Evolutionary conservation across 164 flowering plant genomes (phyloP), one percentile per base, ranked within the genome.

Genomic region (Chimonanthus salicifolius): DNA sequence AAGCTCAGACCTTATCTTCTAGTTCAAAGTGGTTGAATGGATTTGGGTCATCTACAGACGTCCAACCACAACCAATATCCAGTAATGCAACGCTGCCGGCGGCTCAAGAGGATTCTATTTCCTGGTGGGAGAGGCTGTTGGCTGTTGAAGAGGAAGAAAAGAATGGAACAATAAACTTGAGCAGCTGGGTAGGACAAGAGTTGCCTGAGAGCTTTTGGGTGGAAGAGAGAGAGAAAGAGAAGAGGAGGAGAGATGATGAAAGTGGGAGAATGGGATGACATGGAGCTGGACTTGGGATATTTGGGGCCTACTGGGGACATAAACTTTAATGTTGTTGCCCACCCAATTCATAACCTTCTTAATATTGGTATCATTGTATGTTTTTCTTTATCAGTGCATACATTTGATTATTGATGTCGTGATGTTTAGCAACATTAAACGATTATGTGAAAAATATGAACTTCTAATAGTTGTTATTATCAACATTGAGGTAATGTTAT

Each of bases 1-100:
- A 68, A 18, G 65, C 79, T 45, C 51, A 44, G 49, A 44, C 69
- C 69, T 72, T 72, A 46, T 68, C 75, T 47, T 21, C 20, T 7
- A 69, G 68, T 47, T 72, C 71, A 45, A 49, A 7, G 20, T 65
- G 69, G 69, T 50, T 51, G 45, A 47, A 20, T 2, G 58, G 58
- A 3, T 10, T 10, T 7, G 20, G 67, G 20, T 7, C 45, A 2
- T 47, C 51, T 11, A 43, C 49, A n/a, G 5, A 45, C n/a, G 5
- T 4, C n/a, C 58, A 45, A 65, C 47, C 11, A 47, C 33, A 6
- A 16, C 21, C n/a, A 15, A 48, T 4, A 7, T 3, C 33, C 4
- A 7, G 10, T 7, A 68, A 68, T 47, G 2, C 70, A 43, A 47
- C 21, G 33, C 2, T 43, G 13, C 11, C 1, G 16, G 15, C 70